These are phyloP conservation scores for Kodamaea fukazawae DNA, from an alignment of 805 yeast species.

Conservation along the genomic window DNA sequence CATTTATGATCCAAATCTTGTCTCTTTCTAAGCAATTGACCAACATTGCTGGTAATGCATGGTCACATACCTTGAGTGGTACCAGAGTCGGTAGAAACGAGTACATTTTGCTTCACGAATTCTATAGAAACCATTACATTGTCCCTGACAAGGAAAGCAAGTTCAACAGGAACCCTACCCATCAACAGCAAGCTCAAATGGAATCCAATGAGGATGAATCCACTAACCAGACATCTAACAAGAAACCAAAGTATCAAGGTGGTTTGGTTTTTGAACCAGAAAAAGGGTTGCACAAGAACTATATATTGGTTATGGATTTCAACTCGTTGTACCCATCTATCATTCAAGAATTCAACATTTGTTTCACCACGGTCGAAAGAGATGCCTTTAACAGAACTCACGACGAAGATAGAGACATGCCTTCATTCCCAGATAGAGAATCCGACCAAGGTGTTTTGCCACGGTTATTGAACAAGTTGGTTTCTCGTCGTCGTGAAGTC, in stretches of 20 bases:
- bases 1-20: slow-evolving; percentile 78
- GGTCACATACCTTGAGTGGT: slow-evolving; percentile 94
- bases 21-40: slow-evolving; percentile 90
- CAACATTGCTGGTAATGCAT: slow-evolving; percentile 92
- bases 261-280: slow-evolving; percentile 97
- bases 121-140: slow-evolving; percentile 70
- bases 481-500: slow-evolving; percentile 88
- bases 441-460: slow-evolving; percentile 81
- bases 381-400: slow-evolving; percentile 40
- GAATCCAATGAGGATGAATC: slow-evolving; percentile 41
- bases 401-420: slow-evolving; percentile 59
- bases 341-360: slow-evolving; percentile 94
- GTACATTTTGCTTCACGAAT: slow-evolving; percentile 88
- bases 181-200: slow-evolving; percentile 32
- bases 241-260: slow-evolving; percentile 80
- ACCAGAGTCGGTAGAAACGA: slow-evolving; percentile 96
- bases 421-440: slow-evolving; percentile 61
- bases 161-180: slow-evolving; percentile 35
- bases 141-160: slow-evolving; percentile 79
- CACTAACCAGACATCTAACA: slow-evolving; percentile 48
- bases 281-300: slow-evolving; percentile 87
- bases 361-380: slow-evolving; percentile 92
- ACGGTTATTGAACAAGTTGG: slow-evolving; percentile 74
- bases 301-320: slow-evolving; percentile 94
- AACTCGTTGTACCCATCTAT: slow-evolving; percentile 95